Base-by-base conservation (phyloP, 345 rosid genomes). In the Bruguiera sexangula region DNA sequence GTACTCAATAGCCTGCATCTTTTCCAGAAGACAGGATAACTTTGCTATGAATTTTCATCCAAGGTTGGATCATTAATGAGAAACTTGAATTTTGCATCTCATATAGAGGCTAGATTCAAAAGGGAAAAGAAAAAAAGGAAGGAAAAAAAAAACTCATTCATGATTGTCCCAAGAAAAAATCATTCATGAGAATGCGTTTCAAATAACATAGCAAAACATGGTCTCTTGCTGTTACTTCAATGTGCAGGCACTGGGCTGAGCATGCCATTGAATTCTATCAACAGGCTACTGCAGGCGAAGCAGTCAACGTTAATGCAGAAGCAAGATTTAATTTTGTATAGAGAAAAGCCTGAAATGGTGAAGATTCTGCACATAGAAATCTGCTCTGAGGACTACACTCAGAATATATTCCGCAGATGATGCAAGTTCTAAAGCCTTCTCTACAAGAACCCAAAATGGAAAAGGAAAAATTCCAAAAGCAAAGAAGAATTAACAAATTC, bases 401-500 rank as follows among this genome's bases (percentile, higher is more conserved):
- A 71, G 39, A 68, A 66, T 43, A 67, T 61, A 69, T 65, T 74
- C 61, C 70, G 50, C 56, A 61, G 74, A 74, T 73, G 75, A 75
- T 81, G 80, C 86, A 81, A 77, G 71, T 79, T 81, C 84, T 81
- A 73, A 79, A 74, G 66, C 82, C 80, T 83, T 74, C 85, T 81
- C 83, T 78, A 85, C 84, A 81, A 73, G 60, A 75, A 76, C 76
- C 74, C 73, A 52, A 72, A 67, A 59, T 46, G 55, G 5, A 63
- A 24, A 26, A 37, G 29, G 61, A 55, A 55, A 67, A 76, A 73
- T 61, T 63, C 65, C 65, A 75, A 78, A 80, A 84, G 72, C 71
- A 79, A 83, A 78, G 75, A 85, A 72, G 87, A 86, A 85, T 82
- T 61, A 84, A 78, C 82, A 85, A 80, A 87, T 86, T 77, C 80